phyloP scores from a whole-genome alignment of 495 filamentous ascomycete genomes.

The Penicillium canariense region DNA sequence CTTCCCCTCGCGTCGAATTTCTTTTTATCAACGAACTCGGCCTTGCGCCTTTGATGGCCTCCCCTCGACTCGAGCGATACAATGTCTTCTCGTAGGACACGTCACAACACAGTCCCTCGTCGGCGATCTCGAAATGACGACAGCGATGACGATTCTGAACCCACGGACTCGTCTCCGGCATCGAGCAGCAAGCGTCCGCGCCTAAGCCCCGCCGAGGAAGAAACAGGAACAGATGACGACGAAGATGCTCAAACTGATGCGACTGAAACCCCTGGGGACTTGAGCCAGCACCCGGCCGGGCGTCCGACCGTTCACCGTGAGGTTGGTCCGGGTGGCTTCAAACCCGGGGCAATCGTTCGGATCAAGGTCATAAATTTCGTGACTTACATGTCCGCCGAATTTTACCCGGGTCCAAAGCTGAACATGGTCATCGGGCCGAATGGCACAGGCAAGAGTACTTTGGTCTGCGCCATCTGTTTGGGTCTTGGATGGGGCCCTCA shows the following conservation, averaged over 20 bases:
- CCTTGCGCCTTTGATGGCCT: constrained; percentile 4
- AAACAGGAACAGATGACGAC: constrained; percentile 8
- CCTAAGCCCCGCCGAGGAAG: constrained; percentile 18
- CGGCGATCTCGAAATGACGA: constrained; percentile 32
- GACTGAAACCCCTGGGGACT: not conserved
- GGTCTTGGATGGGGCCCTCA: constrained; percentile 80
- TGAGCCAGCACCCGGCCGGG: not conserved
- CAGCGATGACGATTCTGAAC: constrained; percentile 23
- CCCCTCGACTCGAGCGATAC: not conserved
- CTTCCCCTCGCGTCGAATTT: constrained; percentile 14
- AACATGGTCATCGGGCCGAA: constrained; percentile 99
- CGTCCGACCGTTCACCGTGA: constrained; percentile 8
- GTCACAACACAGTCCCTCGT: constrained; percentile 22
- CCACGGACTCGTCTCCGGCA: constrained; percentile 16
- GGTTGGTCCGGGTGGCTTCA: constrained; percentile 39
- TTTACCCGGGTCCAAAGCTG: constrained; percentile 83
- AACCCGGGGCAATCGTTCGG: constrained; percentile 86
- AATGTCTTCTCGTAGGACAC: constrained; percentile 30
- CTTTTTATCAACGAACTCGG: constrained; percentile 10
- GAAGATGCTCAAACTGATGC: constrained; percentile 12
- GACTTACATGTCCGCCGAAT: constrained; percentile 88
- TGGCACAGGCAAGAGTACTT: constrained; percentile 94
- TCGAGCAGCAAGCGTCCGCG: constrained; percentile 37
- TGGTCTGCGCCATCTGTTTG: constrained; percentile 96
- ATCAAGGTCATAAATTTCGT: constrained; percentile 91